Evolutionary conservation across 306 rosid species (phyloP), one percentile per base, ranked within the genome.

Genomic region (Inga leiocalycina): DNA sequence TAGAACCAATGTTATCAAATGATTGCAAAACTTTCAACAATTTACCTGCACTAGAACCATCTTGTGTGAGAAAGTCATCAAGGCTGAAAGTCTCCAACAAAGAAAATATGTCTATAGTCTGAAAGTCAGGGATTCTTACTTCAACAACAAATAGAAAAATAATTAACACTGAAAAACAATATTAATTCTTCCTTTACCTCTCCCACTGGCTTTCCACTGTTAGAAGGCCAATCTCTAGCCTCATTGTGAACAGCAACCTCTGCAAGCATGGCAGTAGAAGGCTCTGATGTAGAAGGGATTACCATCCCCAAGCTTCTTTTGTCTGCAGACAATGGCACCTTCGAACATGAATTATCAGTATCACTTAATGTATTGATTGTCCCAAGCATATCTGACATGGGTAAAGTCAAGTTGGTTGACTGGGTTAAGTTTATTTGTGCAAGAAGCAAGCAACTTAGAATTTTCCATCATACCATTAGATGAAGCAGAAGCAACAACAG

Each of bases 101-200:
- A 20, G 85, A 87, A 74, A 86, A 89, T 72, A 93, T 80, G 82
- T 91, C 91, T 17, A 82, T 89, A 82, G 80, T 85, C 99, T 95
- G 88, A 83, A 80, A 54, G 82, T 48, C 48, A 67, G 43, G 66
- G 59, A 44, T n/a, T 43, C 44, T 3, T 46, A 73, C 86, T 71
- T 56, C 35, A 85, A 74, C 49, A 81, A 43, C 27, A 66, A 48
- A 75, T 32, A 56, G 34, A 30, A 81, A 78, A 72, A 64, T 65
- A 48, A 79, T 79, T 27, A 76, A 81, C 76, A 76, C 2, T 15
- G n/a, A 45, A 48, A 76, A 35, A 35, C 3, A 0, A 78, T 22
- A 32, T 13, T 19, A 66, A 84, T 12, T 64, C 54, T 41, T 74
- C 32, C 75, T 76, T 81, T 75, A 95, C 97, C 97, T 90, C 91